These are phyloP conservation scores for Gelatoporia subvermispora DNA, from an alignment of 768 basidiomycete genomes.

Conservation along the genomic window DNA sequence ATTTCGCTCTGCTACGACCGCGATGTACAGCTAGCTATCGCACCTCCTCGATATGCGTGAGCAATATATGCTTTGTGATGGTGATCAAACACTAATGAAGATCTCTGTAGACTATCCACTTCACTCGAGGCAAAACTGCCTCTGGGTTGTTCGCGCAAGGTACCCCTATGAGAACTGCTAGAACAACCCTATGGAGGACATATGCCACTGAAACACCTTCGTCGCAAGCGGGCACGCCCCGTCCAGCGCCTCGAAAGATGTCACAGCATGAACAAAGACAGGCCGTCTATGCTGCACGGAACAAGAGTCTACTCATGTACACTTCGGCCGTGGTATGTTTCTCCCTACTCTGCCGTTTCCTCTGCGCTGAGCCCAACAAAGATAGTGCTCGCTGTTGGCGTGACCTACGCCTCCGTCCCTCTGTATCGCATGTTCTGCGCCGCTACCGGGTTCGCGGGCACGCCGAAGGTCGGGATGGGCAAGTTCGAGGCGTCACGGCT, in stretches of 20 bases:
- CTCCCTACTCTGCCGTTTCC: not conserved
- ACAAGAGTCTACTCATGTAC: conserved; percentile 80
- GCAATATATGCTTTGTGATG: too few species aligned
- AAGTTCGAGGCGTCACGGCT: conserved; percentile 83
- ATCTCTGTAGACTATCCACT: too few species aligned
- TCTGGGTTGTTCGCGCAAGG: not conserved
- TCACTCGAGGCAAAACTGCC: too few species aligned
- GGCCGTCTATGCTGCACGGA: conserved; percentile 49
- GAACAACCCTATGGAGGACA: conserved; percentile 6
- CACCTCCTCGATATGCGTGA: too few species aligned
- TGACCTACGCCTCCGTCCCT: conserved; percentile 96
- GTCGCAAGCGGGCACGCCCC: conserved; percentile 4
- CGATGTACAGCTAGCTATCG: not conserved
- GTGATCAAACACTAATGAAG: too few species aligned
- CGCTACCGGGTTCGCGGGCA: conserved; percentile 94
- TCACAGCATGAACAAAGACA: conserved; percentile 29
- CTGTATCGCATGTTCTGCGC: conserved; percentile 98
- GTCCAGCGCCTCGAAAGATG: conserved; percentile 13
- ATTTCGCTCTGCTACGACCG: conserved; percentile 14
- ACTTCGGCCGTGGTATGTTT: conserved; percentile 70
- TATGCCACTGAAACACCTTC: conserved; percentile 11
- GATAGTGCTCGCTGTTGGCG: conserved; percentile 76
- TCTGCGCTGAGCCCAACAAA: conserved; percentile 23
- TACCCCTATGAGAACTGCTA: not conserved
- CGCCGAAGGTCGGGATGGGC: conserved; percentile 84